Percentiles rank a stretch among this genome's conserved stretches.
Conservation (phyloP, 495 filamentous ascomycete species). For the Aspergillus bertholletiae region DNA sequence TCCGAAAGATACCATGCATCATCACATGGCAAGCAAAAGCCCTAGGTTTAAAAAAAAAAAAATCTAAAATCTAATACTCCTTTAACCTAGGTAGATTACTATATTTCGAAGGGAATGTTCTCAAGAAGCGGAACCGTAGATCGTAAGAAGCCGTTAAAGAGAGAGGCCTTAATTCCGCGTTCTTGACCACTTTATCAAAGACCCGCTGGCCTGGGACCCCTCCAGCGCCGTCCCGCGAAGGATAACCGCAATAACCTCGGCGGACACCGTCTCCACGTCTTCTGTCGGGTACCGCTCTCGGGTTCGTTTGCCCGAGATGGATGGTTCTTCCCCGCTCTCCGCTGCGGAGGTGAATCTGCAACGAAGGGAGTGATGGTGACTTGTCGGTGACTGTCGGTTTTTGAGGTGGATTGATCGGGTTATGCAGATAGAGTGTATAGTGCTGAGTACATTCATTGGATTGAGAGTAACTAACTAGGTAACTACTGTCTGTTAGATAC, state of each 20-base stretch:
- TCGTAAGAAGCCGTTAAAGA: neutral
- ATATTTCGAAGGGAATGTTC: too few relatives aligned
- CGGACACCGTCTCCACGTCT: neutral
- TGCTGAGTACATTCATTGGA: too few relatives aligned
- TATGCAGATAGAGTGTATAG: too few relatives aligned
- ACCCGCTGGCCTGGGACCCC: neutral
- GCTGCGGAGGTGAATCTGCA: constrained; percentile 6
- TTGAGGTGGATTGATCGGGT: neutral
- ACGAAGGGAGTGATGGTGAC: too few relatives aligned
- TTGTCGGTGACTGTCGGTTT: too few relatives aligned
- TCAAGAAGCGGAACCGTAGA: neutral
- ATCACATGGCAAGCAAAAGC: too few relatives aligned
- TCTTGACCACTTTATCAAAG: neutral
- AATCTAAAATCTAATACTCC: too few relatives aligned
- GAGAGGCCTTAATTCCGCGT: neutral
- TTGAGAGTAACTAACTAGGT: too few relatives aligned
- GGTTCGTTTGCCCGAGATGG: constrained; percentile 10
- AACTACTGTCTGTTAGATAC: too few relatives aligned
- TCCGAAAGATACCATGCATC: too few relatives aligned
- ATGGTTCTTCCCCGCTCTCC: constrained; percentile 11
- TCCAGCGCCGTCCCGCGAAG: neutral
- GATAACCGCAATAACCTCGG: constrained; percentile 1
- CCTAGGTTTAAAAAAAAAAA: too few relatives aligned
- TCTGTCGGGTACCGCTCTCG: constrained; percentile 15
- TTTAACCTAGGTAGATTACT: too few relatives aligned